phyloP scores from a whole-genome alignment of 306 rosid species.

The Fragaria ananassa region DNA sequence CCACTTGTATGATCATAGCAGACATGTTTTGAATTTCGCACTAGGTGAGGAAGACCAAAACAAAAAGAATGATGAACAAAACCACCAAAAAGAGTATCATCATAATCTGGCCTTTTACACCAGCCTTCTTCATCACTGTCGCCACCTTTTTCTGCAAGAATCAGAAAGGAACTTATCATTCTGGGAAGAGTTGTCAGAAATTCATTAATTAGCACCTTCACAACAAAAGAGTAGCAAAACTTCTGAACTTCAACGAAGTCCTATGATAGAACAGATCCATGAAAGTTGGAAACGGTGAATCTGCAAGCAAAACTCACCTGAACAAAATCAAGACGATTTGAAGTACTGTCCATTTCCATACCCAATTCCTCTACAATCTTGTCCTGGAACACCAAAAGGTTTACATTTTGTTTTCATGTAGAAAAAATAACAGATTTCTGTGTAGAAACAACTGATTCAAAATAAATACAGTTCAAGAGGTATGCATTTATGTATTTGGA shows the following conservation, averaged over 20 bases:
- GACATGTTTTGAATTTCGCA: conserved; percentile 22
- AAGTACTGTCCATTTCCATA: conserved; percentile 85
- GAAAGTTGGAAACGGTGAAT: conserved; percentile 19
- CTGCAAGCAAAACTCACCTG: conserved; percentile 62
- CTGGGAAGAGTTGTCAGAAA: neutral
- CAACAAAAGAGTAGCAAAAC: neutral
- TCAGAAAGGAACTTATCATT: conserved; percentile 1
- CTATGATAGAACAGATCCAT: neutral
- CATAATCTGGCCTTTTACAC: conserved; percentile 85
- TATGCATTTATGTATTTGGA: conserved; percentile 4
- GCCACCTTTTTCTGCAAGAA: conserved; percentile 86
- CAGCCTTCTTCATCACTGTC: conserved; percentile 92
- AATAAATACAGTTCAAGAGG: conserved; percentile 5
- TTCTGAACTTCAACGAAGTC: neutral
- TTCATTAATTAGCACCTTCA: neutral
- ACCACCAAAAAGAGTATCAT: conserved; percentile 80
- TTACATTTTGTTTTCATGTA: conserved; percentile 6
- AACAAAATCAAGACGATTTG: conserved; percentile 92
- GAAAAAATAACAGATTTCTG: neutral
- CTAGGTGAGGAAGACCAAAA: conserved; percentile 85
- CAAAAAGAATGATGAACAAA: conserved; percentile 79
- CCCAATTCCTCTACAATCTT: conserved; percentile 84
- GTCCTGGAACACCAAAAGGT: conserved; percentile 55
- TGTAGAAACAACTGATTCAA: neutral
- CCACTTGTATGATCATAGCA: conserved; percentile 27